Evolutionary conservation across 371 early-diverging fungal species (phyloP), one percentile per base, ranked within the genome.

Genomic region (Funneliformis caledonium): DNA sequence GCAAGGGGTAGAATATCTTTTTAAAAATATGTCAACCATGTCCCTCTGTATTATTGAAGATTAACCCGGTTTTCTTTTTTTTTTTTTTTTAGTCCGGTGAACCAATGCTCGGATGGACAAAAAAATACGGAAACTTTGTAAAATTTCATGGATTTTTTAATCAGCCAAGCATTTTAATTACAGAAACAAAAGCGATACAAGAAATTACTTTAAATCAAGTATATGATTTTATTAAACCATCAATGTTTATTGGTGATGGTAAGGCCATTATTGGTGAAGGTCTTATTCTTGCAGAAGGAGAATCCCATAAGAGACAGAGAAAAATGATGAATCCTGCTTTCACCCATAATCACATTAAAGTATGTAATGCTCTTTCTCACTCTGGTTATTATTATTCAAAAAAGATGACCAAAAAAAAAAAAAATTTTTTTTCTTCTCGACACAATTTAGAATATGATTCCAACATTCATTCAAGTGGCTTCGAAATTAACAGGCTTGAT

Each of bases 261-360:
- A 77, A 78, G 4, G 80, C 81, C 19, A 79, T 91, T 16, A 47
- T 91, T 4, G 93, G 93, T 2, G 72, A 87, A 22, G 92, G 93
- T 4, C 80, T 93, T 6, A 74, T 92, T 60, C 80, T 90, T 12
- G 86, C 88, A 0, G 92, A 92, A 84, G 93, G 92, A 0, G 86
- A 83, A 45, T 83, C 64, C 0, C 93, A 93, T 82, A 86, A 86
- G 72, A 88, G 86, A 42, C 93, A 93, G 78, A 89, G 93, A 64
- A 91, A 89, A 67, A 85, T 92, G 87, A 80, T 92, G 50, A 92
- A 93, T 82, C 93, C 93, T 6, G 90, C 90, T 8, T 93, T 93
- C 76, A 82, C 87, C 1, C 82, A 88, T 31, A 85, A 85, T 48
- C 82, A 90, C 16, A 83, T 92, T 67, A 83, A 83, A 70, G 85